Evolutionary conservation across 257 asterid genomes (phyloP).

Genomic region (Lantana camara): DNA sequence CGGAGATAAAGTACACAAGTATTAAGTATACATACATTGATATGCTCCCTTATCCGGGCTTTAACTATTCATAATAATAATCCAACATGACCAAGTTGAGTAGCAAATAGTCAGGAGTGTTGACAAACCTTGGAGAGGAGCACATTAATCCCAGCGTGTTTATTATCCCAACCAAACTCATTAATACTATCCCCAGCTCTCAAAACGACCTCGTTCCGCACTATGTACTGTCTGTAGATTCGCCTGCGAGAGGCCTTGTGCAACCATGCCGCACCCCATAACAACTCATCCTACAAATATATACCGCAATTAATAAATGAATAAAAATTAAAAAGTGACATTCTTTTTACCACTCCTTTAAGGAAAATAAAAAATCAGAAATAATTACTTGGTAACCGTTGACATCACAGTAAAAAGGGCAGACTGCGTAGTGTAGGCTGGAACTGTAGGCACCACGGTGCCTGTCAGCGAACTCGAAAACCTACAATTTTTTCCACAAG

Average conservation of each 20-base stretch:
- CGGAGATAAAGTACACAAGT: not conserved
- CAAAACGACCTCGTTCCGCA: constrained; percentile 67
- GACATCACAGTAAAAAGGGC: constrained; percentile 89
- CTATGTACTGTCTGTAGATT: constrained; percentile 70
- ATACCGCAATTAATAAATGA: not conserved
- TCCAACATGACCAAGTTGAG: not conserved
- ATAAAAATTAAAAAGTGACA: too few relatives aligned
- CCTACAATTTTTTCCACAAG: constrained; percentile 45
- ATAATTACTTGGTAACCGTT: constrained; percentile 75
- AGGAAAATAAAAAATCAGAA: not conserved
- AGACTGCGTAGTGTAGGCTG: constrained; percentile 67
- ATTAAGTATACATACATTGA: not conserved
- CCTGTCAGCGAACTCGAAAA: constrained; percentile 84
- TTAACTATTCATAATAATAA: not conserved
- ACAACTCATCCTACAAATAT: constrained; percentile 62
- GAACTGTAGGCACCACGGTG: constrained; percentile 88
- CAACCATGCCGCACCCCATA: constrained; percentile 95
- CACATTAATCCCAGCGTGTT: constrained; percentile 89
- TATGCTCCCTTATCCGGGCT: constrained; percentile 14
- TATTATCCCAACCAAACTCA: constrained; percentile 96
- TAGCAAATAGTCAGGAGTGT: not conserved
- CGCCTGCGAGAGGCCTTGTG: constrained; percentile 89
- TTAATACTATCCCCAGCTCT: constrained; percentile 89
- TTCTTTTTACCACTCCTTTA: too few relatives aligned
- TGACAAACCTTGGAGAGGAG: constrained; percentile 77